These are phyloP conservation scores for Malassezia sp. DNA, from an alignment of 1,284 basidiomycete species.

Conservation along the genomic window DNA sequence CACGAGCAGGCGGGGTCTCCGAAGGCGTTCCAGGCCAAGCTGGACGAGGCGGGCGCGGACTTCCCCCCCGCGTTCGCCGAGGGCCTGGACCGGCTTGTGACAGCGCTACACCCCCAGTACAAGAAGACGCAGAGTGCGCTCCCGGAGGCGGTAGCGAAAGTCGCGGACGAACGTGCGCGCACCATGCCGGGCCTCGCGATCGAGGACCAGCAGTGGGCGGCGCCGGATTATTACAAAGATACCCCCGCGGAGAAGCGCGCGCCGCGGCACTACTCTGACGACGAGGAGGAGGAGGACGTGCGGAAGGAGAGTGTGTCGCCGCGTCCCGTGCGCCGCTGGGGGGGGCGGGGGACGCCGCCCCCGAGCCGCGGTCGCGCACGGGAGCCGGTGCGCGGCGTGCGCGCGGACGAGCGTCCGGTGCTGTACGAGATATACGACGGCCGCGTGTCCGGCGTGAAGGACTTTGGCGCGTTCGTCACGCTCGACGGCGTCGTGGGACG, in stretches of 20 bases:
- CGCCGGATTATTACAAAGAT: slow-evolving; percentile 32
- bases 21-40: slow-evolving; percentile 67
- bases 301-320: background rate
- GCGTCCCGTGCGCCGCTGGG: background rate
- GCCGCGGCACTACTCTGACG: slow-evolving; percentile 41
- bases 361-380: background rate
- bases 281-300: slow-evolving; percentile 53
- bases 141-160: slow-evolving; percentile 42
- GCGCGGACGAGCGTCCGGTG: slow-evolving; percentile 65
- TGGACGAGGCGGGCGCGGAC: slow-evolving; percentile 68
- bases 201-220: slow-evolving; percentile 57
- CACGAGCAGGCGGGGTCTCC: slow-evolving; percentile 72
- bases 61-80: slow-evolving; percentile 82
- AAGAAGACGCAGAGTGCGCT: slow-evolving; percentile 23
- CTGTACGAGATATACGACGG: slow-evolving; percentile 92
- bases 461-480: slow-evolving; percentile 87
- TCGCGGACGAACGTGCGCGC: slow-evolving; percentile 52
- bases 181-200: slow-evolving; percentile 78
- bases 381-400: background rate
- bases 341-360: background rate
- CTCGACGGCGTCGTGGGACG: slow-evolving; percentile 76
- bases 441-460: slow-evolving; percentile 71
- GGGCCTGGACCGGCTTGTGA: slow-evolving; percentile 84
- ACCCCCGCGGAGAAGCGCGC: background rate
- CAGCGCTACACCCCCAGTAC: slow-evolving; percentile 89